These are phyloP conservation scores for Metschnikowia peoriensis DNA, from an alignment of 805 yeast species.

Conservation along the genomic window DNA sequence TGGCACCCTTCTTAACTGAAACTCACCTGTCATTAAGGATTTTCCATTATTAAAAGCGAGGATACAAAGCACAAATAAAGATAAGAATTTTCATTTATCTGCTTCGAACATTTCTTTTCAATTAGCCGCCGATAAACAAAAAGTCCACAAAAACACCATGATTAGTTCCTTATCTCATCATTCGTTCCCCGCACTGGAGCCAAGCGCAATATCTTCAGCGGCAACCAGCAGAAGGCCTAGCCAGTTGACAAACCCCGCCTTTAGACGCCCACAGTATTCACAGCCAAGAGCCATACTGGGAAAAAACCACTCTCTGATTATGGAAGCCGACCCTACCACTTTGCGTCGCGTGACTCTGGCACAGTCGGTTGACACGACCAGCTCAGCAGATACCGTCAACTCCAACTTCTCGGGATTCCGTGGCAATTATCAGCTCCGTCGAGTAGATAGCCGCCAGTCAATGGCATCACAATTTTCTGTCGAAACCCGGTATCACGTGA, in stretches of 20 bases:
- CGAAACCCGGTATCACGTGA: constrained; percentile 20
- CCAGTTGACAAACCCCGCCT: neutral
- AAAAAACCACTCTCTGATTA: no score
- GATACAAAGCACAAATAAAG: no score
- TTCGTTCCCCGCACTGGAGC: neutral
- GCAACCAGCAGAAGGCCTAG: neutral
- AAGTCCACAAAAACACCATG: neutral
- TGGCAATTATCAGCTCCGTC: constrained; percentile 25
- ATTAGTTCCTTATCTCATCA: neutral
- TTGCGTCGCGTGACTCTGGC: neutral
- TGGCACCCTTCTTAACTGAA: no score
- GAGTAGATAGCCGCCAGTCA: constrained; percentile 24
- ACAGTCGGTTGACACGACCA: neutral
- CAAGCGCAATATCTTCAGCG: neutral
- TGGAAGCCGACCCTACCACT: neutral
- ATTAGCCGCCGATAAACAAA: no score
- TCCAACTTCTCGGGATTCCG: constrained; percentile 4
- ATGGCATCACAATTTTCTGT: constrained; percentile 21
- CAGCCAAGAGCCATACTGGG: neutral
- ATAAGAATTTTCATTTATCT: no score
- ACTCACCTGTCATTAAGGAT: no score
- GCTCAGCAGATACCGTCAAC: neutral
- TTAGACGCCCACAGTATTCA: neutral
- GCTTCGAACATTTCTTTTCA: no score
- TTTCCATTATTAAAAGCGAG: no score